These are phyloP conservation scores for Aplosporella prunicola DNA, from an alignment of 2,329 filamentous ascomycete genomes.

Conservation along the genomic window DNA sequence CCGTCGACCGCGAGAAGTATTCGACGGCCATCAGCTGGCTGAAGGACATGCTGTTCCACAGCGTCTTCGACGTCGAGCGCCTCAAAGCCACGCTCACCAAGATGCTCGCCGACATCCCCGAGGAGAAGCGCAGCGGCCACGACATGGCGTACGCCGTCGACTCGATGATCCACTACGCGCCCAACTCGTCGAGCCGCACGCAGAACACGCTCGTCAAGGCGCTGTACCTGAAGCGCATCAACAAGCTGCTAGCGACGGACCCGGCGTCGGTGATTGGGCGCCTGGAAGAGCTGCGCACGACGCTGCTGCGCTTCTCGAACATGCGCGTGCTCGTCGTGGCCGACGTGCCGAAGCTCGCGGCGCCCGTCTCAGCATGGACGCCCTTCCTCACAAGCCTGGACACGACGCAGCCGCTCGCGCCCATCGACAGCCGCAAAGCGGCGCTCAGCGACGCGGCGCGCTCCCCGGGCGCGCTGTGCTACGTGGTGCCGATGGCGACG, in stretches of 20 bases:
- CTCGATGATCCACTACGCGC: slow-evolving; percentile 70
- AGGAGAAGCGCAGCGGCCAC: slow-evolving; percentile 78
- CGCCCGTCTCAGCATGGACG: slow-evolving; percentile 75
- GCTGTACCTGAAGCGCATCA: slow-evolving; percentile 76
- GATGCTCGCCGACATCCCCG: slow-evolving; percentile 82
- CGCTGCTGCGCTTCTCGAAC: slow-evolving; percentile 75
- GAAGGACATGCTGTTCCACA: slow-evolving; percentile 75
- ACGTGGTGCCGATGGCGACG: slow-evolving; percentile 81
- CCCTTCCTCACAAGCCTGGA: slow-evolving; percentile 47
- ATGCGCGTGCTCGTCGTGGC: slow-evolving; percentile 77
- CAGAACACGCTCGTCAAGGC: slow-evolving; percentile 77
- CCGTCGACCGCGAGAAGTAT: slow-evolving; percentile 85
- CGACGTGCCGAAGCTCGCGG: slow-evolving; percentile 62
- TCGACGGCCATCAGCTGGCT: slow-evolving; percentile 73
- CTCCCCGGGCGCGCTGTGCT: slow-evolving; percentile 63
- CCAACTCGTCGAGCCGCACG: slow-evolving; percentile 65
- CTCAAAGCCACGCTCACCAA: slow-evolving; percentile 60
- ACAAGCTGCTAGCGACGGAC: slow-evolving; percentile 67
- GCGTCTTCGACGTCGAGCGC: slow-evolving; percentile 66
- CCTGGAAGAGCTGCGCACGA: slow-evolving; percentile 65
- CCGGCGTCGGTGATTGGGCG: slow-evolving; percentile 65
- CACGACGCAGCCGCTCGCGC: slow-evolving; percentile 48
- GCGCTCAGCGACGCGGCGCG: slow-evolving; percentile 68
- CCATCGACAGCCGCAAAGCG: slow-evolving; percentile 59
- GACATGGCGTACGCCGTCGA: slow-evolving; percentile 54